Evolutionary conservation across 2,329 filamentous ascomycete genomes (phyloP), one percentile per base, ranked within the genome.

Genomic region (Colletotrichum sp.): DNA sequence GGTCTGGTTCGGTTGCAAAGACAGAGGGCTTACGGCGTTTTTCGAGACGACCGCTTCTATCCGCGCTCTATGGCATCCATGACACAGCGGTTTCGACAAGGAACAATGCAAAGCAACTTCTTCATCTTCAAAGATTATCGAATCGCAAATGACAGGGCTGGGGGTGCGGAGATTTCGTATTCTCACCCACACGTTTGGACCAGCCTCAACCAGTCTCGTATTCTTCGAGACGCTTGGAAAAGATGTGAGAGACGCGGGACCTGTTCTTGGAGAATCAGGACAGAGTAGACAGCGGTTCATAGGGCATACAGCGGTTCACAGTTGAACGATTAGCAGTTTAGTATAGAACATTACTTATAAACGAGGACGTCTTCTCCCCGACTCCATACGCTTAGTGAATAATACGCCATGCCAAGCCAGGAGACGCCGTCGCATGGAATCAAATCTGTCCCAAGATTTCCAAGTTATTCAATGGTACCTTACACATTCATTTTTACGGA

Each of bases 111-210:
- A 39, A 19, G 8, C 36, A 8, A 39, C 36, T 9, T 0, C 0
- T 0, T 5, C 8, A 39, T 0, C 3, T 0, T 36, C 34, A 4
- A 0, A 34, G 0, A 36, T 16, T 36, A 36, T 36, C 34, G 6
- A 36, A 0, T 0, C 34, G 34, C 34, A 36, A 0, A 36, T 36
- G 1, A 0, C 3, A 36, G 3, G 34, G 34, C 34, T 36, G 0
- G 3, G 13, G 6, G 6, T 4, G 34, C 34, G 34, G 32, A 36
- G 34, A 7, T 2, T 36, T 4, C 4, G 6, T 36, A 36, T 36
- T 4, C 36, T 48, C 11, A 2, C 6, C 44, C 44, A 48, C 44
- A 8, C 44, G n/a, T 52, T 0, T 52, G 44, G 44, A 0, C 3
- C 11, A 52, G 44, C 44, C 44, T 52, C 44, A 52, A 22, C 44